Conservation (phyloP, 495 filamentous ascomycete genomes). For the Penicillium riverlandense region DNA sequence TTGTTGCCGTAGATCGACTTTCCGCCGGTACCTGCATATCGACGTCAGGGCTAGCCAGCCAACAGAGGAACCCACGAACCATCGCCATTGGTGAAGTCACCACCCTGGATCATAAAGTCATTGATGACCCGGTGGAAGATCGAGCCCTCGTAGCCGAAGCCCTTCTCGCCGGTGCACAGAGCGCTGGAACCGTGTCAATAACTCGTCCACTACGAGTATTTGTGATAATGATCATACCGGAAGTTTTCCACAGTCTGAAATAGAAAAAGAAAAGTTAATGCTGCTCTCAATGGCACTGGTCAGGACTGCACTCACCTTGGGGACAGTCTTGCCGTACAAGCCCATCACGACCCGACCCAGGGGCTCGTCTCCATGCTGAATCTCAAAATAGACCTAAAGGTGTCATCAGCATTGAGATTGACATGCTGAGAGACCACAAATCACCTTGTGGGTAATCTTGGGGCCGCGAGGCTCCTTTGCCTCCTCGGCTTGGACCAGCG, state of each 20-base stretch:
- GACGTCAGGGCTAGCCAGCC: not conserved
- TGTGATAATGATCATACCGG: conserved; percentile 41
- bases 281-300: not conserved
- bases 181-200: conserved; percentile 41
- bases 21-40: conserved; percentile 69
- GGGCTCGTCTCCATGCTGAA: conserved; percentile 79
- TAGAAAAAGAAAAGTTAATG: not conserved
- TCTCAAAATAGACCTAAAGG: conserved; percentile 80
- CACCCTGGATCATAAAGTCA: conserved; percentile 98
- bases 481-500: conserved; percentile 65
- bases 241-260: conserved; percentile 90
- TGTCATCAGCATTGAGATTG: conserved; percentile 5
- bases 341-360: conserved; percentile 87
- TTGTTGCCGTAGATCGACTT: conserved; percentile 97
- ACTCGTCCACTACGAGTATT: not conserved
- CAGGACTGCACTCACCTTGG: conserved; percentile 50
- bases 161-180: conserved; percentile 94
- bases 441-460: conserved; percentile 90
- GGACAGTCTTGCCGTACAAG: conserved; percentile 97
- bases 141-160: conserved; percentile 91
- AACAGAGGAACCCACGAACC: conserved; percentile 31
- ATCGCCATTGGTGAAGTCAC: conserved; percentile 95
- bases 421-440: not conserved
- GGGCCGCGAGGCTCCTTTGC: conserved; percentile 78
- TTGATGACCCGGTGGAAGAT: conserved; percentile 98